A percentile compares a stretch with the other conserved stretches of the same genome.
Evolutionary conservation across 768 basidiomycete species (phyloP).

Genomic region (Chalciporus pseudorubinellus): DNA sequence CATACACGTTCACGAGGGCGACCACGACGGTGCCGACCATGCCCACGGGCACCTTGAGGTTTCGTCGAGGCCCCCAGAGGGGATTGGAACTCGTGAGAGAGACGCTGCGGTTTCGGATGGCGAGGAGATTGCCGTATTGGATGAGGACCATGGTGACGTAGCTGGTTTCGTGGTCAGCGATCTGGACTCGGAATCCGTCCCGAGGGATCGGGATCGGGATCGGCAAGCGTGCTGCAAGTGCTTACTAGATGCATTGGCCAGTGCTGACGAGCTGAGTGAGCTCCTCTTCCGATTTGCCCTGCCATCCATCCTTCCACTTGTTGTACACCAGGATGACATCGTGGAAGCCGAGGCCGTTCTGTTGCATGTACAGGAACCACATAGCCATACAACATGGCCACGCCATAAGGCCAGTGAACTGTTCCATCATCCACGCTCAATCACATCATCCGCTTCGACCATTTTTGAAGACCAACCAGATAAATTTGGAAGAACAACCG

Average conservation of each 20-base stretch:
- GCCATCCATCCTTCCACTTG: conserved; percentile 37
- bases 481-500: conserved; percentile 49
- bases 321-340: conserved; percentile 43
- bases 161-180: conserved; percentile 20
- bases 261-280: conserved; percentile 37
- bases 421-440: conserved; percentile 3
- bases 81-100: conserved; percentile 44
- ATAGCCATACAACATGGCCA: conserved; percentile 46
- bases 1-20: conserved; percentile 44
- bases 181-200: no score
- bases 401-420: conserved; percentile 46
- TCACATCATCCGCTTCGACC: not conserved
- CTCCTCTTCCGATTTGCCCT: conserved; percentile 30
- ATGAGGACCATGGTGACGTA: conserved; percentile 49
- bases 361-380: conserved; percentile 39
- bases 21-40: conserved; percentile 43
- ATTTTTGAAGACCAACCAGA: conserved; percentile 30
- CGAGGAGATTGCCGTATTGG: conserved; percentile 42
- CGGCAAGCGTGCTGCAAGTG: not conserved
- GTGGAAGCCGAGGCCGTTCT: conserved; percentile 37
- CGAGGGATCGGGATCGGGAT: no score
- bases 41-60: conserved; percentile 36
- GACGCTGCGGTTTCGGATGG: conserved; percentile 44
- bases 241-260: conserved; percentile 48
- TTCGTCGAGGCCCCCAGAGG: conserved; percentile 46